phyloP scores from a whole-genome alignment of 257 asterid species.

The Penstemon eatonii region DNA sequence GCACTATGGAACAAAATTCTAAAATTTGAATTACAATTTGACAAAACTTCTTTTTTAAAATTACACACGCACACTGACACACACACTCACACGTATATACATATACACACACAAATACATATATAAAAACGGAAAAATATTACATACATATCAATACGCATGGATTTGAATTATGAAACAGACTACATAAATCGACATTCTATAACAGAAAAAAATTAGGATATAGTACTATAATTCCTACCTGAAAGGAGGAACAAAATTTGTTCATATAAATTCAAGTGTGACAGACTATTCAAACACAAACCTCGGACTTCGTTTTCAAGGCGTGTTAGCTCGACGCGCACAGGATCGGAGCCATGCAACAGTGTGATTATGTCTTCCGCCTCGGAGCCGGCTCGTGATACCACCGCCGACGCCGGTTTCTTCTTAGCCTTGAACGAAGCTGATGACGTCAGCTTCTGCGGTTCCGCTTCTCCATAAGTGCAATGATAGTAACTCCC shows the following conservation, averaged over 20 bases:
- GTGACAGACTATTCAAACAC: background rate
- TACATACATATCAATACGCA: no score
- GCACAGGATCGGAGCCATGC: constrained; percentile 91
- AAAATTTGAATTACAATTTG: background rate
- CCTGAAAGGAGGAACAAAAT: no score
- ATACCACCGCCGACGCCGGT: constrained; percentile 27
- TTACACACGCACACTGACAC: no score
- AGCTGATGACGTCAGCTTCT: constrained; percentile 45
- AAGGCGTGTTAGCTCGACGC: constrained; percentile 84
- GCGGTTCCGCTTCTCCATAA: constrained; percentile 50
- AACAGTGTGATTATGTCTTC: constrained; percentile 62
- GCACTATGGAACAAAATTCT: background rate
- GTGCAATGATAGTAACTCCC: constrained; percentile 36
- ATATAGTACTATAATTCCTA: no score
- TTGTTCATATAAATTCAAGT: background rate
- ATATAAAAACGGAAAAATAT: no score
- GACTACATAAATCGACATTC: no score
- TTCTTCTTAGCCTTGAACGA: constrained; percentile 56
- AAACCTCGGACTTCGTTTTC: constrained; percentile 81
- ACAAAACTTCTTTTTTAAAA: background rate
- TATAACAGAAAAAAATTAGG: no score
- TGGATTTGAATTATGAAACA: no score
- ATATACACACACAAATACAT: no score
- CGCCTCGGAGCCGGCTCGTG: constrained; percentile 49
- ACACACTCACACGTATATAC: no score